phyloP scores from a whole-genome alignment of 2,329 filamentous ascomycete species.

The Aspergillus sp. region DNA sequence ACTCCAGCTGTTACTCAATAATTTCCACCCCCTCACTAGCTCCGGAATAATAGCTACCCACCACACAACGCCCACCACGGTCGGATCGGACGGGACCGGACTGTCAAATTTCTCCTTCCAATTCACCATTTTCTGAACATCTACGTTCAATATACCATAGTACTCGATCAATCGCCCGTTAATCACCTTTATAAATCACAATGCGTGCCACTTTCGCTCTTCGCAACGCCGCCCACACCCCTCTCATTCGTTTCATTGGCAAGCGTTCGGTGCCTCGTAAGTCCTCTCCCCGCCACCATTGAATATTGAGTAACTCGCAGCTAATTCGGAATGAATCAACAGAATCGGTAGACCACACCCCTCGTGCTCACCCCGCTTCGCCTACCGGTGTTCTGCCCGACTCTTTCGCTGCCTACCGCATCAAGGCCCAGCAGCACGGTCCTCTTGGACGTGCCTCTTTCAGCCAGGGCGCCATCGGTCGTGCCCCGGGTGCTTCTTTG shows the following conservation, averaged over 20 bases:
- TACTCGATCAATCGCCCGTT: constrained; percentile 9
- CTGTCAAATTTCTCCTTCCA: constrained; percentile 18
- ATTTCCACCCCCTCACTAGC: neutral
- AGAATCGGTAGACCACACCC: constrained; percentile 48
- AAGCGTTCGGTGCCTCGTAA: constrained; percentile 41
- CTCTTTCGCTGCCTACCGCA: constrained; percentile 56
- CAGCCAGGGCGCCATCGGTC: constrained; percentile 46
- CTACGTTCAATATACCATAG: constrained; percentile 5
- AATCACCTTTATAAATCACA: constrained; percentile 13
- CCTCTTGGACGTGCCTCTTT: constrained; percentile 43
- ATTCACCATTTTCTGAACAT: neutral
- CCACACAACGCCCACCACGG: constrained; percentile 5
- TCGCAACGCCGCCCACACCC: constrained; percentile 37
- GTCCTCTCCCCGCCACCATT: constrained; percentile 9
- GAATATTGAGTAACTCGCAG: constrained; percentile 4
- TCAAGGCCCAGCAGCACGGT: constrained; percentile 59
- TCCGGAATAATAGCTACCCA: neutral
- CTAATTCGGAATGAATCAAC: constrained; percentile 9
- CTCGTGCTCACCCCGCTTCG: constrained; percentile 53
- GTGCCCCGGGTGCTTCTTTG: constrained; percentile 59
- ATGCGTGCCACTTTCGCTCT: constrained; percentile 40
- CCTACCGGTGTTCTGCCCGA: constrained; percentile 51
- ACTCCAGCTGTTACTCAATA: neutral
- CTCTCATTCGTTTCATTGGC: constrained; percentile 46
- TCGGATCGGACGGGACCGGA: constrained; percentile 25